A percentile compares a stretch with the other conserved stretches of the same genome.
Evolutionary conservation across 2,329 filamentous ascomycete species (phyloP).

Genomic region (Chaetomium sp.): DNA sequence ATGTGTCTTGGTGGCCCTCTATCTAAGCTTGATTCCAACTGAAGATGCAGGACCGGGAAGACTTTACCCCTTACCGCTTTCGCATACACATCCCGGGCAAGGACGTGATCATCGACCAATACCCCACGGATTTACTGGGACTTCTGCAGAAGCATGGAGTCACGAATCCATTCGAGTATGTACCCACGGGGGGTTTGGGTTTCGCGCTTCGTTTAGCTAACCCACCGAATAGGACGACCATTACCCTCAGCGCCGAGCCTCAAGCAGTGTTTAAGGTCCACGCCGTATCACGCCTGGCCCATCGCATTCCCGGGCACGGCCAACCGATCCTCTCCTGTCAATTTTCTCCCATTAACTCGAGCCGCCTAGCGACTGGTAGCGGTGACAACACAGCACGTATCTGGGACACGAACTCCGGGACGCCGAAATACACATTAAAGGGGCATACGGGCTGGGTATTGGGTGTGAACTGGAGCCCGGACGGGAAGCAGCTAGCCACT

Average conservation of each 20-base stretch:
- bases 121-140: slow-evolving; percentile 48
- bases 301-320: slow-evolving; percentile 83
- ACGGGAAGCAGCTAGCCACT: slow-evolving; percentile 74
- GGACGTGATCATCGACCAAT: slow-evolving; percentile 49
- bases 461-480: slow-evolving; percentile 79
- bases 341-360: slow-evolving; percentile 74
- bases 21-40: neutral
- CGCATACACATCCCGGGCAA: slow-evolving; percentile 51
- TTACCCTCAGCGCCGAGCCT: slow-evolving; percentile 57
- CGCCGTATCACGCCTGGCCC: slow-evolving; percentile 82
- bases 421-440: slow-evolving; percentile 75
- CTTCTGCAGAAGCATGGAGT: slow-evolving; percentile 51
- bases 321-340: slow-evolving; percentile 81
- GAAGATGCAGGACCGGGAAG: slow-evolving; percentile 42
- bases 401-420: slow-evolving; percentile 93
- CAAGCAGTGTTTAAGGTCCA: slow-evolving; percentile 93
- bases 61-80: slow-evolving; percentile 56
- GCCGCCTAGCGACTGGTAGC: slow-evolving; percentile 76
- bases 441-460: slow-evolving; percentile 89
- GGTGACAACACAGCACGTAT: slow-evolving; percentile 88
- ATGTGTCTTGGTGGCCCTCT: slow-evolving; percentile 25
- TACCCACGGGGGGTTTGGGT: slow-evolving; percentile 21
- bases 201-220: neutral
- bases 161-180: slow-evolving; percentile 50
- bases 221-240: slow-evolving; percentile 20